Conservation (phyloP, 2,329 filamentous ascomycete genomes). For the Pyricularia grisea region DNA sequence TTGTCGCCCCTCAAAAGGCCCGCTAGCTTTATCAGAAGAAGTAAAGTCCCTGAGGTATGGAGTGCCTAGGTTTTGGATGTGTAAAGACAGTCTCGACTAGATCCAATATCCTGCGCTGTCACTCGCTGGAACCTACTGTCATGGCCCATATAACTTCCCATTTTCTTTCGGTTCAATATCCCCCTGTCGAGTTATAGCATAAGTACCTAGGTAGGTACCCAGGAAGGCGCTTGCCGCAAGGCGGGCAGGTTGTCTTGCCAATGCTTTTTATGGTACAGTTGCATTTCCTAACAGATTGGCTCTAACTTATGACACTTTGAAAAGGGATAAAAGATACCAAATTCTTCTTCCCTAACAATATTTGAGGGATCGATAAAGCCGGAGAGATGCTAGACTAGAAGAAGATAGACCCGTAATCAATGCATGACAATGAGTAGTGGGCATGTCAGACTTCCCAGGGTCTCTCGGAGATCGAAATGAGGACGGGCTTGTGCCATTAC, state of each 20-base stretch:
- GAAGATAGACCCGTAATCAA: neutral
- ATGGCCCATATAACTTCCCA: neutral
- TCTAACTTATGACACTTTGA: neutral
- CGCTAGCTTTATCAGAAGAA: neutral
- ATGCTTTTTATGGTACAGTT: neutral
- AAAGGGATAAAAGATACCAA: neutral
- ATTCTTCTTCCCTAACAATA: neutral
- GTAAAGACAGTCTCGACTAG: neutral
- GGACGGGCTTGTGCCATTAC: neutral
- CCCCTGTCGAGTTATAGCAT: neutral
- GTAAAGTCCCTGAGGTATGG: neutral
- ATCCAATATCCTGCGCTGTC: neutral
- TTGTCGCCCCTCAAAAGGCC: neutral
- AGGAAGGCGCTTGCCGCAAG: neutral
- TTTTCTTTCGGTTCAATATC: neutral
- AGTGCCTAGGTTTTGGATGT: neutral
- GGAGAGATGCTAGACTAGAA: neutral
- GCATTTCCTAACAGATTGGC: neutral
- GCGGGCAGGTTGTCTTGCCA: neutral
- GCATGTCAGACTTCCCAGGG: neutral
- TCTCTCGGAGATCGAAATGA: neutral
- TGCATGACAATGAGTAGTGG: neutral
- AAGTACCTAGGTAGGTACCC: too few relatives aligned
- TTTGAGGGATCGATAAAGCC: neutral
- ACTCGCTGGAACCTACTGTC: neutral